phyloP scores from a whole-genome alignment of 805 yeast genomes.

The Torulaspora delbrueckii region DNA sequence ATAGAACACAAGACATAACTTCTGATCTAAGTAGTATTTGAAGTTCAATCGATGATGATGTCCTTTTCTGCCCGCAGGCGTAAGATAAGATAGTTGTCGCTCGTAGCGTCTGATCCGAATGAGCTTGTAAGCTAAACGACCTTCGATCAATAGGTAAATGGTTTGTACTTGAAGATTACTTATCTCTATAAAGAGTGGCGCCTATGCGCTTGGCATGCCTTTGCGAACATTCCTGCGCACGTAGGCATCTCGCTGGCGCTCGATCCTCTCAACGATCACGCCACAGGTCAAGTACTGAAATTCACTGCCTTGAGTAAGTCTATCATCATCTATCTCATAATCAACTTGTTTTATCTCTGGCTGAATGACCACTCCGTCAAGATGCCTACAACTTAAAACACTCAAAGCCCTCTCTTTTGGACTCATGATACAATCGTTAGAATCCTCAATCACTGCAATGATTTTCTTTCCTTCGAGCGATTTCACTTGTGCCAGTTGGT shows the following conservation, averaged over 20 bases:
- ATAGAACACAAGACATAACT: too few relatives aligned
- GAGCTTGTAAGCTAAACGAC: too few relatives aligned
- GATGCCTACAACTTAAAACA: conserved; percentile 80
- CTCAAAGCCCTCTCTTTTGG: conserved; percentile 79
- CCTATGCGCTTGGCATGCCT: conserved; percentile 47
- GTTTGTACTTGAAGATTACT: too few relatives aligned
- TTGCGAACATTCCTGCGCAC: conserved; percentile 84
- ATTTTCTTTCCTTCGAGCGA: conserved; percentile 48
- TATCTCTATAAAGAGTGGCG: too few relatives aligned
- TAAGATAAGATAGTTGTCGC: too few relatives aligned
- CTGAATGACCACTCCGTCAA: conserved; percentile 66
- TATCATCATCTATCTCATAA: conserved; percentile 38
- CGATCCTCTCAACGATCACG: conserved; percentile 70
- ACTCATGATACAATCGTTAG: conserved; percentile 80
- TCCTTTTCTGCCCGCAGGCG: too few relatives aligned
- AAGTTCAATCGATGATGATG: too few relatives aligned
- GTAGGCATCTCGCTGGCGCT: conserved; percentile 60
- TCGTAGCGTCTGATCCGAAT: too few relatives aligned
- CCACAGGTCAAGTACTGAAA: conserved; percentile 62
- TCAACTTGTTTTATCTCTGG: conserved; percentile 3
- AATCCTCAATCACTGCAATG: conserved; percentile 51
- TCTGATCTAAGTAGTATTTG: too few relatives aligned
- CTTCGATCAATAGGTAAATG: too few relatives aligned
- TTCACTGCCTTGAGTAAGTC: conserved; percentile 47
- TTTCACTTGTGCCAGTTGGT: conserved; percentile 52